Conservation (phyloP, 2,329 filamentous ascomycete species). For the Coleophoma cylindrospora region DNA sequence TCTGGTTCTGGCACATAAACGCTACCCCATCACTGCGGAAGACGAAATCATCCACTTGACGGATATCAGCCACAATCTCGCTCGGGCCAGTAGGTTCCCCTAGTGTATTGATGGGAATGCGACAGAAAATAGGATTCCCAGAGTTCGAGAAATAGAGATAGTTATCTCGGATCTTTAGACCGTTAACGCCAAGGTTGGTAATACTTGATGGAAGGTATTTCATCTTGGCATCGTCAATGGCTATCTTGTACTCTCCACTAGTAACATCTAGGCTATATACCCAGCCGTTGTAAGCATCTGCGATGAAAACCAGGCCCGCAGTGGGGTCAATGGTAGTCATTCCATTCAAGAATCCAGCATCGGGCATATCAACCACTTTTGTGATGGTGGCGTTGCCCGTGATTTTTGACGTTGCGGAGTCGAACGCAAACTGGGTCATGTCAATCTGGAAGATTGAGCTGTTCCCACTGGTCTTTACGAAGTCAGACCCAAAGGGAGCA, state of each 20-base stretch:
- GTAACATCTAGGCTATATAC: conserved; percentile 21
- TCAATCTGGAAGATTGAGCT: conserved; percentile 12
- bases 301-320: conserved; percentile 14
- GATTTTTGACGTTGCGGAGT: neutral
- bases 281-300: conserved; percentile 20
- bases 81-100: neutral
- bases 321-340: conserved; percentile 12
- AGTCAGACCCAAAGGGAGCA: conserved; percentile 22
- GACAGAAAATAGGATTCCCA: neutral
- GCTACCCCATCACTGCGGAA: neutral
- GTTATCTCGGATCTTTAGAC: neutral
- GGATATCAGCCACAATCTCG: neutral
- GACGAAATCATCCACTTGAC: conserved; percentile 1
- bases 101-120: neutral
- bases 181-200: neutral
- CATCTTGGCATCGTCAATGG: conserved; percentile 18
- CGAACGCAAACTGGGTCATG: conserved; percentile 6
- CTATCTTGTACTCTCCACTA: conserved; percentile 12
- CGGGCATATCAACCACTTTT: conserved; percentile 12
- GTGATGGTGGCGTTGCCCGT: conserved; percentile 3
- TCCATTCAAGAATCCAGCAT: conserved; percentile 18
- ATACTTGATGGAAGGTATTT: neutral
- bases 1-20: neutral
- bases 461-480: conserved; percentile 8
- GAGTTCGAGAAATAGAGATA: neutral